These are phyloP conservation scores for Sclerotinia subarctica DNA, from an alignment of 2,329 filamentous ascomycete species.

Conservation along the genomic window DNA sequence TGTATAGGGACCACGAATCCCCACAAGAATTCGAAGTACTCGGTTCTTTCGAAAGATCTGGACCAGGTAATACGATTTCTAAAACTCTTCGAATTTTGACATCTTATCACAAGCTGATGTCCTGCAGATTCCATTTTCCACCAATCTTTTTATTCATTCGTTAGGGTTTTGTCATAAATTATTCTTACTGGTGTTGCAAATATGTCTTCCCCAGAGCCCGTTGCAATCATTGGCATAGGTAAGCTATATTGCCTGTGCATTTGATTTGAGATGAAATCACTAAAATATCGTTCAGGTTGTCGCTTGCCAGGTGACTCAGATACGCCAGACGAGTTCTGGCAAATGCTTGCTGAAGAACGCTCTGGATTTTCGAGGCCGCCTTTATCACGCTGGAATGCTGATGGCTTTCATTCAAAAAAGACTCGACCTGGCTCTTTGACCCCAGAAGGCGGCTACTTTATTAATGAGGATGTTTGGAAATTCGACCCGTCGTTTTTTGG, in stretches of 20 bases:
- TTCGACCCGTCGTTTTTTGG: conserved; percentile 26
- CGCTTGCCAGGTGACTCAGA: conserved; percentile 47
- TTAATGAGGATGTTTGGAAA: conserved; percentile 32
- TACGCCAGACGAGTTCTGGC: conserved; percentile 25
- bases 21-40: background rate
- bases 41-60: background rate
- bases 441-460: conserved; percentile 26
- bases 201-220: conserved; percentile 28
- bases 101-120: background rate
- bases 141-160: background rate
- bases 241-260: background rate
- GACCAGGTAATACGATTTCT: background rate
- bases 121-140: background rate
- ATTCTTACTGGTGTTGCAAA: background rate
- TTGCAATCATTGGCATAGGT: conserved; percentile 41
- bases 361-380: conserved; percentile 24
- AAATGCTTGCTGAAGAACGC: conserved; percentile 23
- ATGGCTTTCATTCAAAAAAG: conserved; percentile 23
- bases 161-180: background rate
- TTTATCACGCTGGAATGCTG: conserved; percentile 23
- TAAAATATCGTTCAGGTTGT: conserved; percentile 32
- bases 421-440: conserved; percentile 22
- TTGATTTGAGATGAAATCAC: background rate
- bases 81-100: background rate
- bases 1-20: background rate